Conservation (phyloP, 2,329 filamentous ascomycete genomes). For the Colletotrichum agaves region DNA sequence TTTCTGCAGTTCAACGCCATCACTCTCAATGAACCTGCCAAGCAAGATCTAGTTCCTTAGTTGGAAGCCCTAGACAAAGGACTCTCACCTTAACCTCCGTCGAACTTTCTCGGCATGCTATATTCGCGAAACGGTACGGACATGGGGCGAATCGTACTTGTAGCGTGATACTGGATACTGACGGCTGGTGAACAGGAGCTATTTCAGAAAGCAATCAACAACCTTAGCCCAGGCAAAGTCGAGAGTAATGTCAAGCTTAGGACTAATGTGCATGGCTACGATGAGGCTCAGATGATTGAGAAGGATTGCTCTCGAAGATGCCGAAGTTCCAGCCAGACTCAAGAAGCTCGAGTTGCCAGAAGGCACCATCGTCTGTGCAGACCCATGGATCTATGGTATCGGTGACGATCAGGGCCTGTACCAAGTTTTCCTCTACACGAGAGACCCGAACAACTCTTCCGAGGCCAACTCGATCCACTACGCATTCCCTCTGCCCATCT, state of each 20-base stretch:
- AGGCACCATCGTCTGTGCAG: slow-evolving; percentile 66
- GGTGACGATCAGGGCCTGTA: slow-evolving; percentile 31
- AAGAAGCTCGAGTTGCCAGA: slow-evolving; percentile 70
- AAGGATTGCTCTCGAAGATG: slow-evolving; percentile 63
- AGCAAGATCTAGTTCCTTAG: slow-evolving; percentile 61
- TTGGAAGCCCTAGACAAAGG: slow-evolving; percentile 59
- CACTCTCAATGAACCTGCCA: slow-evolving; percentile 68
- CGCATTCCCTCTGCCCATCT: slow-evolving; percentile 73
- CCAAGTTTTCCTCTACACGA: slow-evolving; percentile 49
- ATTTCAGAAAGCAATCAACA: slow-evolving; percentile 68
- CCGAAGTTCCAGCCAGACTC: slow-evolving; percentile 67
- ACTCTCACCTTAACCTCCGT: slow-evolving; percentile 48
- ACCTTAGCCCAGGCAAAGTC: slow-evolving; percentile 60
- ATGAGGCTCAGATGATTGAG: slow-evolving; percentile 69
- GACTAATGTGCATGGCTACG: slow-evolving; percentile 66
- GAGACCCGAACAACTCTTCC: slow-evolving; percentile 67
- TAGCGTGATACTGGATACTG: background rate
- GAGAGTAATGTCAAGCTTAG: slow-evolving; percentile 69
- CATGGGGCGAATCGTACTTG: background rate
- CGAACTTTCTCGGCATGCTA: slow-evolving; percentile 69
- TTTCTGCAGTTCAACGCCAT: slow-evolving; percentile 71
- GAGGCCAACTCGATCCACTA: slow-evolving; percentile 77
- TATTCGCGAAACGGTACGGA: slow-evolving; percentile 66
- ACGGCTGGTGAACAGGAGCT: slow-evolving; percentile 58
- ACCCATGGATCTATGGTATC: slow-evolving; percentile 46